Base-by-base conservation (phyloP, 2,329 filamentous ascomycete species). In the Sordariomycetes sp. region DNA sequence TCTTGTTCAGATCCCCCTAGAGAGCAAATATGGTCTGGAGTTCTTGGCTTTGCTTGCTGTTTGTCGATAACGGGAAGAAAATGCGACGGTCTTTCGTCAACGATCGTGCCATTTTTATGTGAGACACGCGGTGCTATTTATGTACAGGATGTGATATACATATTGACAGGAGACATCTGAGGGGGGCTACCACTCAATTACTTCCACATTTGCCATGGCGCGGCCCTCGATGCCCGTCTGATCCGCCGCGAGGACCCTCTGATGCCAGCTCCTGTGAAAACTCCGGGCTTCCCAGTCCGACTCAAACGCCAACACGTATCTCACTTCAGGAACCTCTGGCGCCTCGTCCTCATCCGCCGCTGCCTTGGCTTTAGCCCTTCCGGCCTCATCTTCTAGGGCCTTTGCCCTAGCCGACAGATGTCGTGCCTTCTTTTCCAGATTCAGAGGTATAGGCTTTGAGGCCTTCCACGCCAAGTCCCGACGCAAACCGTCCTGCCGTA, bases 11-110 rank as follows among this genome's bases (percentile, higher is more conserved):
- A 40, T 38, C 24, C 37, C 33, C 30, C 23, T 30, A 31, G 34
- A 34, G 55, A 62, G 55, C 54, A 59, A 57, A 57, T 61, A 57
- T 54, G 61, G 61, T 61, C 51, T 50, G 63, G 63, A 67, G 63
- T 67, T 66, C 43, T 55, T 56, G 59, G 55, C 44, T 53, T 63
- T 58, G 47, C 53, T 54, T 51, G 48, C 47, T 24, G 30, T 28
- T 26, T 18, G 14, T 11, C n/a, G 17, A 9, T 32, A 14, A 18
- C 14, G 30, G 19, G 20, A 32, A 32, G n/a, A n/a, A n/a, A n/a
- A n/a, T n/a, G n/a, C n/a, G n/a, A n/a, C n/a, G n/a, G n/a, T n/a
- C n/a, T n/a, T n/a, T n/a, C n/a, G n/a, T n/a, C n/a, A n/a, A n/a
- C n/a, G n/a, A n/a, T n/a, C n/a, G n/a, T n/a, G n/a, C n/a, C n/a